Conservation (phyloP, 2,329 filamentous ascomycete genomes). For the Paecilomyces variotii region DNA sequence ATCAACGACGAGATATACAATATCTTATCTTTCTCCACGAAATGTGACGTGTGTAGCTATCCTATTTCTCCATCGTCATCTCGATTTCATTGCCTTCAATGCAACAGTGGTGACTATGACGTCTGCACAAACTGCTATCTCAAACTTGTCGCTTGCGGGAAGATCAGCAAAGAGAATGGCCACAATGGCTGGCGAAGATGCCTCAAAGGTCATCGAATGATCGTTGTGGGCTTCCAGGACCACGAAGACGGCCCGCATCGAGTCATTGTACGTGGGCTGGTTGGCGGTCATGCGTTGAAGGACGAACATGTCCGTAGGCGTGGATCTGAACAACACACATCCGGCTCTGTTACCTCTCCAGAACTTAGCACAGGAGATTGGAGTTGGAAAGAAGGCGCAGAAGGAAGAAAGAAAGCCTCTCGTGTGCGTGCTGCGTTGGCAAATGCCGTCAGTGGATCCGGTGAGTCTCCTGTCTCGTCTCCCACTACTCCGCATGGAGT, state of each 20-base stretch:
- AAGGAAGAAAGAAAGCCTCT: conserved; percentile 30
- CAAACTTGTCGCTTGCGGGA: conserved; percentile 53
- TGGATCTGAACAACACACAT: background rate
- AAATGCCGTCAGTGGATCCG: conserved; percentile 4
- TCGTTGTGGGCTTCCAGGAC: conserved; percentile 67
- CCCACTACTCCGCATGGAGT: conserved; percentile 47
- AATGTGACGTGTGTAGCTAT: conserved; percentile 70
- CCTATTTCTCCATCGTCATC: conserved; percentile 61
- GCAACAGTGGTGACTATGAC: conserved; percentile 77
- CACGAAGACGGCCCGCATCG: conserved; percentile 59
- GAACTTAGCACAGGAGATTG: conserved; percentile 27
- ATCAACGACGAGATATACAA: conserved; percentile 49
- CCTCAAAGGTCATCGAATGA: conserved; percentile 73
- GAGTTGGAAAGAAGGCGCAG: conserved; percentile 36
- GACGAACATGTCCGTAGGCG: conserved; percentile 43
- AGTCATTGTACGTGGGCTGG: conserved; percentile 61
- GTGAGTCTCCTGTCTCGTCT: conserved; percentile 29
- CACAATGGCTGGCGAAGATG: conserved; percentile 77
- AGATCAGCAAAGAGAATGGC: conserved; percentile 68
- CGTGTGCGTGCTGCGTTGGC: conserved; percentile 16
- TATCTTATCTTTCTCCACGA: conserved; percentile 62
- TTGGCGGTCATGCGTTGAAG: conserved; percentile 66
- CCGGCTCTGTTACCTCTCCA: conserved; percentile 13
- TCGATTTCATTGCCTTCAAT: conserved; percentile 73
- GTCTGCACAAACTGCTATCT: conserved; percentile 74